phyloP scores from a whole-genome alignment of 768 basidiomycete genomes.

The Lanmaoa rubissima region DNA sequence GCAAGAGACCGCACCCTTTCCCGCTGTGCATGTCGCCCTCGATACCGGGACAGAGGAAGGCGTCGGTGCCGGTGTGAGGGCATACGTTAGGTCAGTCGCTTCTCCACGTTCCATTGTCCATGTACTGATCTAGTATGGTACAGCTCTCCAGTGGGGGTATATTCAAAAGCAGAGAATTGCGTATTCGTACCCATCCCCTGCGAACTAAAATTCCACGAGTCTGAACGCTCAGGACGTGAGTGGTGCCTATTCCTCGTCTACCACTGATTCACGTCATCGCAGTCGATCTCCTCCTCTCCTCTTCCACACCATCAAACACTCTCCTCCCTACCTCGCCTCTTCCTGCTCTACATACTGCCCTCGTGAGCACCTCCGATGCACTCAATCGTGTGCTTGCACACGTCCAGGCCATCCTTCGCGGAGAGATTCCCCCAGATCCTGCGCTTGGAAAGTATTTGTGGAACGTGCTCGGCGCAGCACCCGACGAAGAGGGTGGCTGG shows the following conservation, averaged over 20 bases:
- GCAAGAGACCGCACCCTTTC: constrained; percentile 84
- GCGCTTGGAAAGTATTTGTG: constrained; percentile 89
- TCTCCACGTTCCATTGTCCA: constrained; percentile 1
- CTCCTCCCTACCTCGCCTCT: constrained; percentile 59
- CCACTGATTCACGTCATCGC: constrained; percentile 3
- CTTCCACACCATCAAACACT: constrained; percentile 37
- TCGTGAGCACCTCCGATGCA: constrained; percentile 69
- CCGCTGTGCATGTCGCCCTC: constrained; percentile 87
- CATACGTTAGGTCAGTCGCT: constrained; percentile 72
- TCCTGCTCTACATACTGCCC: constrained; percentile 43
- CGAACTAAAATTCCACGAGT: constrained; percentile 75
- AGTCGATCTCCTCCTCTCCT: constrained; percentile 81
- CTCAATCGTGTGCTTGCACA: constrained; percentile 84
- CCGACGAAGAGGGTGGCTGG: constrained; percentile 73
- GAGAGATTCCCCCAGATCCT: constrained; percentile 76
- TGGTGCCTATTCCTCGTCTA: constrained; percentile 13
- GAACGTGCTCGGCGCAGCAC: constrained; percentile 75
- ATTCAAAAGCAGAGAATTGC: constrained; percentile 90
- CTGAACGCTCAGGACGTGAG: constrained; percentile 85
- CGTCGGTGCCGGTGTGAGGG: constrained; percentile 72
- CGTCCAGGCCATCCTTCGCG: constrained; percentile 75
- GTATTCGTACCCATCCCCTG: constrained; percentile 94
- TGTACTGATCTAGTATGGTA: constrained; percentile 4
- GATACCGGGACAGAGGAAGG: constrained; percentile 77
- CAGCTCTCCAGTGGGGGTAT: constrained; percentile 86